Evolutionary conservation across 768 basidiomycete genomes (phyloP).

Genomic region (Hysterangium stoloniferum): DNA sequence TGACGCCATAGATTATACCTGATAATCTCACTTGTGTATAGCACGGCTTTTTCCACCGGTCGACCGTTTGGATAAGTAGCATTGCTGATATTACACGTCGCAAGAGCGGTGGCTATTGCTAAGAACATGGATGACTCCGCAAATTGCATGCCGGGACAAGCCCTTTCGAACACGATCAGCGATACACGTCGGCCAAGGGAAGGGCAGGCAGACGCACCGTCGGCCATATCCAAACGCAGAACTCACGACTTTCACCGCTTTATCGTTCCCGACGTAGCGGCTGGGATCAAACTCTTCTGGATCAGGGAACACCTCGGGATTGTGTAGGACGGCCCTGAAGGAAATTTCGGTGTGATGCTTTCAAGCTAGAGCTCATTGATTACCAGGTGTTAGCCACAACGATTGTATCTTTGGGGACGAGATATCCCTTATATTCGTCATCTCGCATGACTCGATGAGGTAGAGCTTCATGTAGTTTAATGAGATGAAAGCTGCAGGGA

Average conservation of each 20-base stretch:
- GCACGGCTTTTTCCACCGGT: too few relatives aligned
- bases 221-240: slow-evolving; percentile 4
- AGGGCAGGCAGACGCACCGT: not conserved
- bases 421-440: slow-evolving; percentile 15
- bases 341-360: not conserved
- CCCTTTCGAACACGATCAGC: not conserved
- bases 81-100: not conserved
- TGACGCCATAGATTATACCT: too few relatives aligned
- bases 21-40: too few relatives aligned
- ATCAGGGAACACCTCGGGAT: slow-evolving; percentile 17
- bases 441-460: slow-evolving; percentile 17
- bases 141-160: not conserved
- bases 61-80: not conserved
- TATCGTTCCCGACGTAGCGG: slow-evolving; percentile 11
- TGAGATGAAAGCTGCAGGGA: not conserved
- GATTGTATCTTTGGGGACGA: slow-evolving; percentile 16
- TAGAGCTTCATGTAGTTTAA: slow-evolving; percentile 2
- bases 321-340: slow-evolving; percentile 15
- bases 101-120: not conserved
- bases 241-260: not conserved
- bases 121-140: not conserved
- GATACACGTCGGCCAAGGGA: not conserved
- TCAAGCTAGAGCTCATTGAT: too few relatives aligned
- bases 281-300: slow-evolving; percentile 17
- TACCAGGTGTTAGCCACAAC: slow-evolving; percentile 17